Conservation (phyloP, 306 rosid genomes). For the Cicer yamashitae region DNA sequence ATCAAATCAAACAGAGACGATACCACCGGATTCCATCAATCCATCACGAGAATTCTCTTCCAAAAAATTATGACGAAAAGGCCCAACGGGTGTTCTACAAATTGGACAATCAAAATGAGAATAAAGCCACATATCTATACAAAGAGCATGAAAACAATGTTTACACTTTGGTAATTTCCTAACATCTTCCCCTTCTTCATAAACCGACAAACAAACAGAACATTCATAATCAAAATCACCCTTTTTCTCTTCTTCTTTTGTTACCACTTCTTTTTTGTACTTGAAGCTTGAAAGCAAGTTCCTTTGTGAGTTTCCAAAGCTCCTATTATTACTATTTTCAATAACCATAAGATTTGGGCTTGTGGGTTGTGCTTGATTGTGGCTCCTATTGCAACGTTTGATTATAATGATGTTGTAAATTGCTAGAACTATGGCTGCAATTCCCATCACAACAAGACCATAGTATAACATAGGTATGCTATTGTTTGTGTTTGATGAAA, state of each 20-base stretch:
- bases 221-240: slow-evolving; percentile 62
- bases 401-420: slow-evolving; percentile 73
- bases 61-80: slow-evolving; percentile 33
- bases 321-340: neutral
- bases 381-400: slow-evolving; percentile 2
- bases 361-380: slow-evolving; percentile 19
- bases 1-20: neutral
- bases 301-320: slow-evolving; percentile 46
- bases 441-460: slow-evolving; percentile 69
- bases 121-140: slow-evolving; percentile 93
- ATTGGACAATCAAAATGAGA: slow-evolving; percentile 93
- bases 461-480: slow-evolving; percentile 72
- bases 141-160: slow-evolving; percentile 74
- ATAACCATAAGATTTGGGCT: neutral
- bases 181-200: slow-evolving; percentile 92
- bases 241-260: neutral
- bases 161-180: slow-evolving; percentile 75
- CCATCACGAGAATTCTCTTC: slow-evolving; percentile 50
- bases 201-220: slow-evolving; percentile 72
- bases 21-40: slow-evolving; percentile 32
- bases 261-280: slow-evolving; percentile 66
- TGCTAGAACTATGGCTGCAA: slow-evolving; percentile 60
- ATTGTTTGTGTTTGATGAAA: slow-evolving; percentile 42
- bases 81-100: slow-evolving; percentile 68
- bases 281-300: slow-evolving; percentile 67